phyloP scores from a whole-genome alignment of 345 rosid species.

The Physaria fendleri region DNA sequence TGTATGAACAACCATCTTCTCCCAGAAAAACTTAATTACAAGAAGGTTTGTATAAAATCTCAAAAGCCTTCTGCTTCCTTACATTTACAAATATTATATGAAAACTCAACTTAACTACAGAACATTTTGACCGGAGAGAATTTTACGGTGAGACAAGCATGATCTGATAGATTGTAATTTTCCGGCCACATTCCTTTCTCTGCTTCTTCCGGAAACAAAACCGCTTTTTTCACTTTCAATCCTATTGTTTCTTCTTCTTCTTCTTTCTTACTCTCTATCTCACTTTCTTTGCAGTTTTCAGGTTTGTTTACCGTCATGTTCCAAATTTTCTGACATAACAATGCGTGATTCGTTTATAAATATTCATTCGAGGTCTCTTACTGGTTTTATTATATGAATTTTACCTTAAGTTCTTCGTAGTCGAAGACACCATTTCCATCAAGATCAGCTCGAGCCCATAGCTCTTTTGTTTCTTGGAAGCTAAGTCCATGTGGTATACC shows the following conservation, averaged over 20 bases:
- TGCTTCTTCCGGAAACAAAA: slow-evolving; percentile 75
- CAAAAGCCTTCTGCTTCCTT: too few species aligned
- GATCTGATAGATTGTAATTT: slow-evolving; percentile 77
- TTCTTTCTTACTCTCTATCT: slow-evolving; percentile 19
- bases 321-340: slow-evolving; percentile 33
- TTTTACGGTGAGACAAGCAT: slow-evolving; percentile 78
- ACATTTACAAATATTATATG: not conserved
- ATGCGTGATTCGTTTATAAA: not conserved
- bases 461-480: slow-evolving; percentile 52
- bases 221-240: slow-evolving; percentile 65
- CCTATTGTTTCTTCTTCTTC: slow-evolving; percentile 46
- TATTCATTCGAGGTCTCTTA: not conserved
- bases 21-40: too few species aligned
- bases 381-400: not conserved
- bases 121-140: slow-evolving; percentile 73
- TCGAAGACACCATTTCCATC: slow-evolving; percentile 58
- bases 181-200: slow-evolving; percentile 95
- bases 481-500: slow-evolving; percentile 57
- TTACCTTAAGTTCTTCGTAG: slow-evolving; percentile 59
- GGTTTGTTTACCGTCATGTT: slow-evolving; percentile 26
- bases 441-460: slow-evolving; percentile 56
- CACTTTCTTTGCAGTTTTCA: slow-evolving; percentile 22
- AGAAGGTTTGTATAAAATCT: too few species aligned
- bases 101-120: slow-evolving; percentile 28
- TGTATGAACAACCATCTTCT: too few species aligned